Conservation (phyloP, 352 stramenopile genomes). For the Phytophthora uliginosa region DNA sequence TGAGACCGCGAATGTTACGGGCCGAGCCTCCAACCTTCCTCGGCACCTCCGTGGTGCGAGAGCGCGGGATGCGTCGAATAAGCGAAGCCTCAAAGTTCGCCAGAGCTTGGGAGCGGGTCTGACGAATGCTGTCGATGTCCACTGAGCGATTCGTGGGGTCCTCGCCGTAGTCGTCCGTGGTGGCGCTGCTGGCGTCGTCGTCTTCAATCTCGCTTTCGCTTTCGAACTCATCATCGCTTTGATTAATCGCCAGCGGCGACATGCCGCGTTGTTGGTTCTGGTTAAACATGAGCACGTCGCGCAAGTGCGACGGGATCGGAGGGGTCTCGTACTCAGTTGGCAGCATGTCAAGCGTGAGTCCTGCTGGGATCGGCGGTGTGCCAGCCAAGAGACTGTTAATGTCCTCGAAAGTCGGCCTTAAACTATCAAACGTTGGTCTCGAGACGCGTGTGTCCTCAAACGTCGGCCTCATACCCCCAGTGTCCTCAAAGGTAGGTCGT, state of each 20-base stretch:
- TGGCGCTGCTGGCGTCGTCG: constrained; percentile 47
- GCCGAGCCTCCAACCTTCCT: constrained; percentile 26
- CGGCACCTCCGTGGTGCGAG: constrained; percentile 43
- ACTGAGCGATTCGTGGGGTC: constrained; percentile 41
- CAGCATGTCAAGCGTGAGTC: constrained; percentile 59
- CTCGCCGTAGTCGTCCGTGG: constrained; percentile 45
- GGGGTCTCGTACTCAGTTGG: constrained; percentile 50
- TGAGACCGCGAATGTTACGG: constrained; percentile 62
- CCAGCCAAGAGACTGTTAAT: constrained; percentile 24
- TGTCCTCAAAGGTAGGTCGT: background rate
- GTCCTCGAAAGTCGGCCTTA: background rate
- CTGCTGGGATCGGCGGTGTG: constrained; percentile 61
- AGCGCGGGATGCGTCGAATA: constrained; percentile 30
- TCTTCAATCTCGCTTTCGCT: constrained; percentile 40
- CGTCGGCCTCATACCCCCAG: background rate
- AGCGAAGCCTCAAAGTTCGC: constrained; percentile 56
- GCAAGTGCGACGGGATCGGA: constrained; percentile 45
- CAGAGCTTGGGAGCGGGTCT: constrained; percentile 41
- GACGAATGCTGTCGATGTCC: constrained; percentile 50
- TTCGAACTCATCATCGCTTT: constrained; percentile 37
- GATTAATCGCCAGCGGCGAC: constrained; percentile 14
- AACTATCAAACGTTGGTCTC: background rate
- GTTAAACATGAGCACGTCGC: constrained; percentile 35
- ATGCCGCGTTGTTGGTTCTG: constrained; percentile 23
- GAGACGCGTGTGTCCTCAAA: background rate